Percentiles rank a stretch among this genome's conserved stretches.
Evolutionary conservation across 2,329 filamentous ascomycete genomes (phyloP).

Genomic region (Fusarium sp.): DNA sequence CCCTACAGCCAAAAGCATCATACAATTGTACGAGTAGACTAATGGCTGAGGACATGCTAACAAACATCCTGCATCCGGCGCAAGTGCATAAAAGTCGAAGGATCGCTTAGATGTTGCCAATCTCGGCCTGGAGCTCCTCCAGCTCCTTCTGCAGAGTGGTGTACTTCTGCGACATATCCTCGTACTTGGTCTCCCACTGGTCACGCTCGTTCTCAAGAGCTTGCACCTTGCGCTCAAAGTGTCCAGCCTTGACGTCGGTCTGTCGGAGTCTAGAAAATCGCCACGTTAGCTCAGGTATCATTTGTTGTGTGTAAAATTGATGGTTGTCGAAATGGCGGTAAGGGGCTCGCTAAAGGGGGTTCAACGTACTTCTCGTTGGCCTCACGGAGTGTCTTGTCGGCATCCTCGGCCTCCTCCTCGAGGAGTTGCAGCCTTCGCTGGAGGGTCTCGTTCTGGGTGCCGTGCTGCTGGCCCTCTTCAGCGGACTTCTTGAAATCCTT

Average conservation of each 20-base stretch:
- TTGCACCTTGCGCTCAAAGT: constrained; percentile 99
- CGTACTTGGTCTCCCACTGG: constrained; percentile 97
- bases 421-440: constrained; percentile 94
- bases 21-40: constrained; percentile 38
- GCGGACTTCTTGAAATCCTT: constrained; percentile 91
- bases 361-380: constrained; percentile 94
- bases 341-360: constrained; percentile 32
- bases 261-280: constrained; percentile 83
- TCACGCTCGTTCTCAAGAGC: constrained; percentile 93
- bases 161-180: constrained; percentile 97
- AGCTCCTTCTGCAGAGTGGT: constrained; percentile 87
- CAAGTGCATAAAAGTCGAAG: constrained; percentile 33
- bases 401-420: constrained; percentile 97
- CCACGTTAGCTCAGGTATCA: constrained; percentile 35
- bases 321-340: constrained; percentile 46
- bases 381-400: constrained; percentile 96
- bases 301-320: constrained; percentile 12
- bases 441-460: constrained; percentile 91
- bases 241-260: constrained; percentile 98
- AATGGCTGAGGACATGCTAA: constrained; percentile 39
- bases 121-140: constrained; percentile 90
- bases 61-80: constrained; percentile 43
- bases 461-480: constrained; percentile 85
- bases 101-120: constrained; percentile 85
- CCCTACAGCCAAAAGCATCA: constrained; percentile 45